A percentile compares a stretch with the other conserved stretches of the same genome.
Conservation (phyloP, 148 eudicot genomes). For the Vaccinium macrocarpon region DNA sequence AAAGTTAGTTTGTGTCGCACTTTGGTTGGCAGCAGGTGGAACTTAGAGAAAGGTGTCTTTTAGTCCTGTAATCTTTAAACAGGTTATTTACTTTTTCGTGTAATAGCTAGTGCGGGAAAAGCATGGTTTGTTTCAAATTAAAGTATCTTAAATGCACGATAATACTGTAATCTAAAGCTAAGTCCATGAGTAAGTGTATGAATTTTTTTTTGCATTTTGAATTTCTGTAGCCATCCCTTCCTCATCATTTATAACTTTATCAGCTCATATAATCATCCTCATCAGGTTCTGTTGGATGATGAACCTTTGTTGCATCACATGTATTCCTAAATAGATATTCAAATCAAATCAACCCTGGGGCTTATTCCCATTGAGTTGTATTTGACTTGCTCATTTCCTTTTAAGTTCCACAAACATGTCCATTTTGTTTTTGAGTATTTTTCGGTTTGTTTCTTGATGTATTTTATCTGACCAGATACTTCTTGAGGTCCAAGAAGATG, state of each 20-base stretch:
- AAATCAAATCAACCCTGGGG: neutral
- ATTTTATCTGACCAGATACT: constrained; percentile 50
- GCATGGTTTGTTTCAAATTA: neutral
- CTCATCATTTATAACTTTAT: neutral
- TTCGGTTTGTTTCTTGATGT: constrained; percentile 1
- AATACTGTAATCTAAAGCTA: neutral
- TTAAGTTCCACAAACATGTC: neutral
- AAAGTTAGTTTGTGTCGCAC: neutral
- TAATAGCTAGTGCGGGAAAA: neutral
- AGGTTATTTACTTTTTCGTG: neutral
- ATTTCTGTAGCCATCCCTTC: neutral
- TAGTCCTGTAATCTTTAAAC: neutral
- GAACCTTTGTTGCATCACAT: neutral
- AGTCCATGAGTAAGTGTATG: neutral
- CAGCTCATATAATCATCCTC: neutral
- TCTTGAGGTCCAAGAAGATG: constrained; percentile 54
- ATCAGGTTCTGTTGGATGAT: neutral
- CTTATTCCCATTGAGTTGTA: neutral
- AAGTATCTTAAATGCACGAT: neutral
- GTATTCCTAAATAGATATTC: neutral
- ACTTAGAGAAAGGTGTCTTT: neutral
- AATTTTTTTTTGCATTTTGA: neutral
- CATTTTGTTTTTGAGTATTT: neutral
- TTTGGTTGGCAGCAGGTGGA: neutral
- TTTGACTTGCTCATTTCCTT: neutral